phyloP scores from a whole-genome alignment of 192 early-diverging fungal species.

The Coemansia sp. region DNA sequence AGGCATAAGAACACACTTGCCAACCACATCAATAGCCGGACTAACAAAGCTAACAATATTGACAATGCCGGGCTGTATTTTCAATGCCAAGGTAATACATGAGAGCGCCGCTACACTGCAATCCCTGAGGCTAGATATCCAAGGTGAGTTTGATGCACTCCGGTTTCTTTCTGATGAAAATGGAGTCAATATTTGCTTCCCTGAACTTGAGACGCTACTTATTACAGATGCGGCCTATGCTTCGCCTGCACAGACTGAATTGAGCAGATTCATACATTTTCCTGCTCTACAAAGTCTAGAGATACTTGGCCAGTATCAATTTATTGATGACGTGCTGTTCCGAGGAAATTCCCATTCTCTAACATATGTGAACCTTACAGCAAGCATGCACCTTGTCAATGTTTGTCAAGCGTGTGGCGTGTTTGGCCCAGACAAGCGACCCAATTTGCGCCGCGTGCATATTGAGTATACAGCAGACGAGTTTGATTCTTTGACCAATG shows the following conservation, averaged over 20 bases:
- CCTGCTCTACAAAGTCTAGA: background rate
- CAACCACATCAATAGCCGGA: background rate
- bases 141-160: background rate
- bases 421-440: background rate
- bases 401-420: background rate
- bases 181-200: background rate
- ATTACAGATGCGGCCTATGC: background rate
- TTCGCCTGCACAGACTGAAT: background rate
- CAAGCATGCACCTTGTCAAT: background rate
- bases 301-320: background rate
- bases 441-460: background rate
- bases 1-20: background rate
- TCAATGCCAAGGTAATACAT: background rate
- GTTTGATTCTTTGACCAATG: background rate
- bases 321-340: background rate
- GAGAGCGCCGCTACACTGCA: background rate
- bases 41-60: background rate
- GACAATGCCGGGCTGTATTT: background rate
- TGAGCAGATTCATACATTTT: background rate
- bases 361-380: background rate
- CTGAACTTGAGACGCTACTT: background rate
- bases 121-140: background rate
- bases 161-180: background rate
- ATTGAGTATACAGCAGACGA: background rate
- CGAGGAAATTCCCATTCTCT: background rate